These are phyloP conservation scores for Rhodofomes roseus DNA, from an alignment of 1,284 basidiomycete species.

Conservation along the genomic window DNA sequence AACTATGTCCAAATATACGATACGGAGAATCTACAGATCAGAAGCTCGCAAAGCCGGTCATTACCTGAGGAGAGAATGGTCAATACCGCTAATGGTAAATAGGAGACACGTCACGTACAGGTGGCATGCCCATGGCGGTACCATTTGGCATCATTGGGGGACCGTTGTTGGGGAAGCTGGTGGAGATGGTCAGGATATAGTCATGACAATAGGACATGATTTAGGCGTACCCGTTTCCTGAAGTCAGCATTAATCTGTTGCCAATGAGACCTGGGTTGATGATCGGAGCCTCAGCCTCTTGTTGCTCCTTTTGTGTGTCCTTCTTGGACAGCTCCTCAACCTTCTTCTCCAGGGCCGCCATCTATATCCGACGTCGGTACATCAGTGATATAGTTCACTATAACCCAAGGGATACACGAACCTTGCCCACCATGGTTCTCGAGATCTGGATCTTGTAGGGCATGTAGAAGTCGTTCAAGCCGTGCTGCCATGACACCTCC, in stretches of 20 bases:
- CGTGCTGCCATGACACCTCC: constrained; percentile 94
- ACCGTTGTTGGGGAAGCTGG: constrained; percentile 40
- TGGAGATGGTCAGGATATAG: neutral
- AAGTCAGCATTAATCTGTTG: constrained; percentile 59
- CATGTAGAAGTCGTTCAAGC: constrained; percentile 94
- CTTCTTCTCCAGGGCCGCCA: constrained; percentile 77
- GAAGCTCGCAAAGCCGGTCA: constrained; percentile 35
- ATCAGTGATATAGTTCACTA: constrained; percentile 9
- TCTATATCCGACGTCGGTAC: constrained; percentile 32
- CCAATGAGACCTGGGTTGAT: constrained; percentile 74
- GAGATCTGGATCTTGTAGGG: constrained; percentile 90
- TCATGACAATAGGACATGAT: neutral
- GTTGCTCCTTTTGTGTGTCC: constrained; percentile 82
- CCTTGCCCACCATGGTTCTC: constrained; percentile 69
- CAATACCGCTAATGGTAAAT: neutral
- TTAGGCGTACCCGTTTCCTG: constrained; percentile 55
- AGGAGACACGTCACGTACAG: constrained; percentile 31
- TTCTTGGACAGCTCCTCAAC: constrained; percentile 80
- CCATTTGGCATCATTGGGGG: constrained; percentile 30
- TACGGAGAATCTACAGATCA: constrained; percentile 16
- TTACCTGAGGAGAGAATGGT: constrained; percentile 20
- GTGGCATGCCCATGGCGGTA: constrained; percentile 35
- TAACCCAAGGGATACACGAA: constrained; percentile 27
- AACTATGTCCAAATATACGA: constrained; percentile 23
- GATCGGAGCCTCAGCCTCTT: constrained; percentile 77